Base-by-base conservation (phyloP, 768 basidiomycete genomes). In the Obba rivulosa region DNA sequence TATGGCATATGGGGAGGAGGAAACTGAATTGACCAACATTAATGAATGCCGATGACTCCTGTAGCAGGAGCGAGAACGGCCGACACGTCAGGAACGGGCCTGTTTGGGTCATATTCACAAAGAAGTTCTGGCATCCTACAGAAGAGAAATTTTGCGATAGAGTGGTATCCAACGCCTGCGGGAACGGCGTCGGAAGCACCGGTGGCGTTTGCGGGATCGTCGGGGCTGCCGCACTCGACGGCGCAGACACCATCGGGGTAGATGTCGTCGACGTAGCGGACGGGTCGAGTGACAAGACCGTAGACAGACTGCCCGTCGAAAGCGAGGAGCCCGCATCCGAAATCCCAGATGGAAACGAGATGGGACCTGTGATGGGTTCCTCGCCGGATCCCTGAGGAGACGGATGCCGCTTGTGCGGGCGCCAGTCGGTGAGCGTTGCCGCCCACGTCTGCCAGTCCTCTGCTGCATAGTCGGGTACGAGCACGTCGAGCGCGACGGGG, bases 111-210 rank as follows among this genome's bases (percentile, higher is more conserved):
- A 92, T 91, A 52, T 86, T 87, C 14, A 68, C 54, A 62, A 92
- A 86, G 65, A 91, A 92, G 38, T 73, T 70, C 41, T 78, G 74
- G 59, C 91, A 94, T 39, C 72, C 64, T 13, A 65, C 54, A 28
- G 80, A 79, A 14, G 84, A 79, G 58, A 87, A 90, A 62, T 89
- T 87, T 37, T 72, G 63, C 14, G 77, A 68, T 43, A 92, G 61
- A 2, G 74, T 73, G 4, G 76, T 70, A 59, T 88, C 88, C 60
- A 82, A 82, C 0, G 87, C 74, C 52, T 87, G 86, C 3, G 86
- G 86, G 62, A 92, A 90, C 0, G 89, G 89, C 4, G 78, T 80
- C 8, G 87, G 86, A 21, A 90, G 72, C 7, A 55, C 51, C 2
- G 84, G 79, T 3, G 77, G 64, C 4, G 67, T 53, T 4, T 66